Evolutionary conservation across 768 basidiomycete genomes (phyloP).

Genomic region (Lactarius sp.): DNA sequence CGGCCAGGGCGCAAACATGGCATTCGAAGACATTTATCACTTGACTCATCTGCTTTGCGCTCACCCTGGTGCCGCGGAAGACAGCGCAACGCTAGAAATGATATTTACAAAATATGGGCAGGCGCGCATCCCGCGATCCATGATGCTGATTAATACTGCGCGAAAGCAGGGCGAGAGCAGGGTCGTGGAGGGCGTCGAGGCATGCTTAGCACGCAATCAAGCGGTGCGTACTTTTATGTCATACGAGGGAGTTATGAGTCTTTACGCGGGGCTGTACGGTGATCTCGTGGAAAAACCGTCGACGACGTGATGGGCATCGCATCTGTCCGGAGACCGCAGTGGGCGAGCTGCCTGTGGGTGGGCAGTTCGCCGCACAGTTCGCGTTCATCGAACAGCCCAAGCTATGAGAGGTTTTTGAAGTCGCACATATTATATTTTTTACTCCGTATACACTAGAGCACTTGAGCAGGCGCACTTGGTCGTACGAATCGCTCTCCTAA

Average conservation of each 20-base stretch:
- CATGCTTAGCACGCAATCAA: constrained; percentile 33
- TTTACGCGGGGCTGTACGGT: constrained; percentile 13
- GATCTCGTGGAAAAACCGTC: neutral
- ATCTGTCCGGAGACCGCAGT: neutral
- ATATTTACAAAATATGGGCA: constrained; percentile 36
- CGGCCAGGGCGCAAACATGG: constrained; percentile 45
- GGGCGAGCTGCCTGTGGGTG: neutral
- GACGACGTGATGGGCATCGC: neutral
- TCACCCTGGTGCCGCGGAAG: constrained; percentile 26
- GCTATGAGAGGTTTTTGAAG: neutral
- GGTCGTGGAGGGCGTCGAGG: constrained; percentile 33
- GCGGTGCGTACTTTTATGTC: constrained; percentile 24
- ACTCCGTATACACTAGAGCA: neutral
- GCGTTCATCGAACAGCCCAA: neutral
- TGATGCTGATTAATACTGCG: constrained; percentile 35
- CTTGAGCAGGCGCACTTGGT: neutral
- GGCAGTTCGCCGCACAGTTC: neutral
- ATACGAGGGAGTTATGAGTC: constrained; percentile 14
- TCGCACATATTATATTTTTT: neutral
- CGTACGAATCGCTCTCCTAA: neutral
- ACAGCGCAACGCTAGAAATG: constrained; percentile 29
- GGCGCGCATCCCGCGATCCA: constrained; percentile 35
- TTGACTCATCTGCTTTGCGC: constrained; percentile 34
- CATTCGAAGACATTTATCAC: constrained; percentile 40
- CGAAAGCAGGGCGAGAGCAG: constrained; percentile 35